Evolutionary conservation across 106 monocot genomes (phyloP).

Genomic region (Agapanthus africanus): DNA sequence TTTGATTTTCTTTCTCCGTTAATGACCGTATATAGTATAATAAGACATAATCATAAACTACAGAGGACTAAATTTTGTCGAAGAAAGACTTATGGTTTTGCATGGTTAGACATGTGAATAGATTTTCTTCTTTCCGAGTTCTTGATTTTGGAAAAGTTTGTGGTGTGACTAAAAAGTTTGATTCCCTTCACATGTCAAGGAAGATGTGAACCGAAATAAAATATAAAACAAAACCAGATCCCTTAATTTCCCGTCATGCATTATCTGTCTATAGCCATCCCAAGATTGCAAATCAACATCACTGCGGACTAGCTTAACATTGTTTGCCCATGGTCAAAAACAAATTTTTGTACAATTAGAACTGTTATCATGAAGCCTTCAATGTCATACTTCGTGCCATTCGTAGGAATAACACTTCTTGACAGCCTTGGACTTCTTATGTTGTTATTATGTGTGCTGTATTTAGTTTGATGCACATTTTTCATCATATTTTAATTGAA

Average conservation of each 20-base stretch:
- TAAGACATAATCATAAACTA: not conserved
- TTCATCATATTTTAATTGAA: too few species aligned
- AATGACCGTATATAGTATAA: not conserved
- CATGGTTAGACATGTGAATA: not conserved
- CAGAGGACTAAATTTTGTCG: not conserved
- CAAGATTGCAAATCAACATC: not conserved
- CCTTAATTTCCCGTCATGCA: not conserved
- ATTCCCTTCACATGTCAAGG: not conserved
- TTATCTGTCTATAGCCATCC: not conserved
- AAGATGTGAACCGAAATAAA: not conserved
- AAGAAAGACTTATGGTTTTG: not conserved
- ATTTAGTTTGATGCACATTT: too few species aligned
- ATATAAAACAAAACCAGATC: not conserved
- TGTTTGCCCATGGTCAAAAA: not conserved
- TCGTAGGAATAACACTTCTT: too few species aligned
- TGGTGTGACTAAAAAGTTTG: too few species aligned
- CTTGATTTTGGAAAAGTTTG: not conserved
- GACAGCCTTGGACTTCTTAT: too few species aligned
- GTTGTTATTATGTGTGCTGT: too few species aligned
- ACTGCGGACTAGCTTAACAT: not conserved
- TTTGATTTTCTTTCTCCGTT: not conserved
- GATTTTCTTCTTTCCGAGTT: not conserved
- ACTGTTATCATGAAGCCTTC: too few species aligned
- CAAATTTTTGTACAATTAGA: too few species aligned
- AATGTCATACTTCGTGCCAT: too few species aligned